A percentile compares a stretch with the other conserved stretches of the same genome.
Evolutionary conservation across 257 asterid genomes (phyloP).

Genomic region (Fraxinus cuspidata): DNA sequence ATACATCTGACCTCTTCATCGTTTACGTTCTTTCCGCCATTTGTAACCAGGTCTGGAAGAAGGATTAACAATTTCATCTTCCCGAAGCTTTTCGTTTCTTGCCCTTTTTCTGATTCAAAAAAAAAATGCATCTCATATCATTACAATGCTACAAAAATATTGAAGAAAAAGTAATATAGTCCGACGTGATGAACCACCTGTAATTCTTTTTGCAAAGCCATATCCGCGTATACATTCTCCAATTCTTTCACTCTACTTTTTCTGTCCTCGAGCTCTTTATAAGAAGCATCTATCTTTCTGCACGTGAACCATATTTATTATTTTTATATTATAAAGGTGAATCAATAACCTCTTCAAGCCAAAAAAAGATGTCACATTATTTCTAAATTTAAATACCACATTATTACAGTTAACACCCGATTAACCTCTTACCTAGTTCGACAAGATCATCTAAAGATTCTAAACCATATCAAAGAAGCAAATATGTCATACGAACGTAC

Average conservation of each 20-base stretch:
- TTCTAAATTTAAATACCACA: neutral
- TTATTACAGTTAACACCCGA: neutral
- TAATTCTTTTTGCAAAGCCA: conserved; percentile 83
- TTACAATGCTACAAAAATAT: neutral
- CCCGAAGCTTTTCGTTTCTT: conserved; percentile 78
- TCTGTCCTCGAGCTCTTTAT: conserved; percentile 75
- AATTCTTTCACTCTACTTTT: conserved; percentile 62
- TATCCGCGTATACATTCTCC: conserved; percentile 71
- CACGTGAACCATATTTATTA: conserved; percentile 2
- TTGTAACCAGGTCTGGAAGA: conserved; percentile 63
- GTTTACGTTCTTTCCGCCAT: conserved; percentile 75
- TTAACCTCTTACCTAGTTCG: neutral
- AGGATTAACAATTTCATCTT: conserved; percentile 70
- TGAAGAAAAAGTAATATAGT: neutral
- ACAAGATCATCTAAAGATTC: neutral
- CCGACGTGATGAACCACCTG: conserved; percentile 43
- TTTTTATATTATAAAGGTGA: neutral
- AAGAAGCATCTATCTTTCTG: conserved; percentile 71
- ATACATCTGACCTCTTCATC: conserved; percentile 37
- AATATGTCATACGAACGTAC: neutral
- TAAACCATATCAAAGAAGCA: neutral
- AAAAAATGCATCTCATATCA: conserved; percentile 1
- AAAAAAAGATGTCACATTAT: neutral
- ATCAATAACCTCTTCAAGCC: neutral
- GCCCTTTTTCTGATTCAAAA: conserved; percentile 68